A percentile compares a stretch with the other conserved stretches of the same genome.
These are phyloP conservation scores for Oidiodendron maius DNA, from an alignment of 495 filamentous ascomycete genomes.

Conservation along the genomic window DNA sequence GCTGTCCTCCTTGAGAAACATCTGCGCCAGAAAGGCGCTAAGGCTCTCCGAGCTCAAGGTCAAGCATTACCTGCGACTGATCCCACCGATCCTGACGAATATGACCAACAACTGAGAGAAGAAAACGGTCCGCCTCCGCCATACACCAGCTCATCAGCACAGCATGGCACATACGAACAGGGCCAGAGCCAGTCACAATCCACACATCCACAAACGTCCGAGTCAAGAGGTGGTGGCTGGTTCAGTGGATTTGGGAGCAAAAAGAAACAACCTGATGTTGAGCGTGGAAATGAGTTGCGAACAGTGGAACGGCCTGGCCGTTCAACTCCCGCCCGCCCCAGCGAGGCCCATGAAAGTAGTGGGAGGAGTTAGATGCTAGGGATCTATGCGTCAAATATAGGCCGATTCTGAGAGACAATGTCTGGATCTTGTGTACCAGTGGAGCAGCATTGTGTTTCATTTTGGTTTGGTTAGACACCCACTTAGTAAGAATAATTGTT, in stretches of 20 bases:
- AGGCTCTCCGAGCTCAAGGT: slow-evolving; percentile 35
- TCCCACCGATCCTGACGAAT: slow-evolving; percentile 36
- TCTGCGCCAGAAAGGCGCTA: slow-evolving; percentile 52
- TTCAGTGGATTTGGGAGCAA: slow-evolving; percentile 30
- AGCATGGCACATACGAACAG: neutral
- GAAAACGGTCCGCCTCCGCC: slow-evolving; percentile 16
- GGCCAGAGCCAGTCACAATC: slow-evolving; percentile 4
- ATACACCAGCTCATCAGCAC: slow-evolving; percentile 9
- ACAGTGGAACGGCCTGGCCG: slow-evolving; percentile 5
- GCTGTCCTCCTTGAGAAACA: slow-evolving; percentile 68
- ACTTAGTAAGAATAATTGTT: no score
- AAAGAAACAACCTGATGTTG: slow-evolving; percentile 31
- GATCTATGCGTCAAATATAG: no score
- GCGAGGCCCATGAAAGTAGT: no score
- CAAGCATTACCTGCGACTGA: slow-evolving; percentile 18
- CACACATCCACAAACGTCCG: slow-evolving; percentile 15
- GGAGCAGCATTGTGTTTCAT: no score
- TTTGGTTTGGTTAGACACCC: no score
- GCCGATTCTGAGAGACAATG: no score
- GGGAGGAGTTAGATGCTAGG: no score
- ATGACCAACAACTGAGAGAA: slow-evolving; percentile 23
- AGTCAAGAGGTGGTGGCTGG: slow-evolving; percentile 23
- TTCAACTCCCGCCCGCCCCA: neutral
- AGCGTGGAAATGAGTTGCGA: slow-evolving; percentile 22
- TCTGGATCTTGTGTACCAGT: no score